Evolutionary conservation across 257 asterid genomes (phyloP).

Genomic region (Ligustrum vulgare): DNA sequence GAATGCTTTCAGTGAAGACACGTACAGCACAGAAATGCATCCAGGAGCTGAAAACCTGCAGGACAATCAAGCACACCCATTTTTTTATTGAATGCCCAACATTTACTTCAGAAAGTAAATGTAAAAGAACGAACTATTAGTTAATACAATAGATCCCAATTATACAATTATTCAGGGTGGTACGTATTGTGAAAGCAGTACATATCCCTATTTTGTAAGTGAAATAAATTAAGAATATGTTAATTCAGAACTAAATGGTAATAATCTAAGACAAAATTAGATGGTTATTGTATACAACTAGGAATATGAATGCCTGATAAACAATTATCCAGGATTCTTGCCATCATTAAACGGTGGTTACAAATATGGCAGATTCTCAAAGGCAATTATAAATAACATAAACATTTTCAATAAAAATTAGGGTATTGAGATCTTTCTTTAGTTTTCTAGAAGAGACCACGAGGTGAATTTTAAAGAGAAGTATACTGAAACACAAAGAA

Average conservation of each 20-base stretch:
- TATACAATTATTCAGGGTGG: not conserved
- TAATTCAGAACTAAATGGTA: not conserved
- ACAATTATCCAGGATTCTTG: not conserved
- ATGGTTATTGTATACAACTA: not conserved
- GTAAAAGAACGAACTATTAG: not conserved
- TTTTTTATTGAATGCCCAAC: not conserved
- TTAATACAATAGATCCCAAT: not conserved
- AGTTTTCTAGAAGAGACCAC: not conserved
- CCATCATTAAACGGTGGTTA: not conserved
- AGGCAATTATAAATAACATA: not conserved
- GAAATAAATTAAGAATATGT: not conserved
- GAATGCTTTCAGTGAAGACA: slow-evolving; percentile 82
- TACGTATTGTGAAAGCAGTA: not conserved
- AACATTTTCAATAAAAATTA: not conserved
- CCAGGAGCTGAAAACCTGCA: slow-evolving; percentile 94
- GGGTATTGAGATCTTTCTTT: not conserved
- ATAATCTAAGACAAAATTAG: not conserved
- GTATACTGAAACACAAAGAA: not conserved
- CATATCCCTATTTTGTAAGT: not conserved
- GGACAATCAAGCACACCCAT: not conserved
- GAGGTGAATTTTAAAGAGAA: not conserved
- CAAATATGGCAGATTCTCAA: not conserved
- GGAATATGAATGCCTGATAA: not conserved
- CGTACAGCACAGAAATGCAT: slow-evolving; percentile 96
- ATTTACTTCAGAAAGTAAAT: not conserved